Conservation (phyloP, 495 filamentous ascomycete species). For the Penicillium pulvis region DNA sequence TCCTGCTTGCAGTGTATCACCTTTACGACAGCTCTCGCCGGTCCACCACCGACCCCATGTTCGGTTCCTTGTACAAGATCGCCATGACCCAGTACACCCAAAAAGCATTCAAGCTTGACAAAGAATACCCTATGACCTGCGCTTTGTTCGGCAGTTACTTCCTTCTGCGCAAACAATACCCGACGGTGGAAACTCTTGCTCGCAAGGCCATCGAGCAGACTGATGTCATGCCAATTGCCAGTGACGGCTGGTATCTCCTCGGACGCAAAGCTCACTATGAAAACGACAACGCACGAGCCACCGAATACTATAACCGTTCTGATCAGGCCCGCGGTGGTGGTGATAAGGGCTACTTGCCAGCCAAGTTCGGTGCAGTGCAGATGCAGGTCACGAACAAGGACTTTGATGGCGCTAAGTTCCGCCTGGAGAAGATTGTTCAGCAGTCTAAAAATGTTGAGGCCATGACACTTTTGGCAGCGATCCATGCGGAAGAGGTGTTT, state of each 20-base stretch:
- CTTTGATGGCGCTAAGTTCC: conserved; percentile 87
- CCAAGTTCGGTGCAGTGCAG: conserved; percentile 90
- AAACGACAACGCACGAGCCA: conserved; percentile 65
- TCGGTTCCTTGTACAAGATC: conserved; percentile 80
- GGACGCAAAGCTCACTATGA: conserved; percentile 85
- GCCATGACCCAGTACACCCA: conserved; percentile 94
- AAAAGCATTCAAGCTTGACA: conserved; percentile 93
- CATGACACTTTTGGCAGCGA: conserved; percentile 82
- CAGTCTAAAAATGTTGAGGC: conserved; percentile 84
- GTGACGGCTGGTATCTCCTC: conserved; percentile 94
- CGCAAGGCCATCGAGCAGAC: conserved; percentile 93
- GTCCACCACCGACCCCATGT: conserved; percentile 74
- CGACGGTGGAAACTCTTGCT: conserved; percentile 80
- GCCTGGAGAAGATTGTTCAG: conserved; percentile 89
- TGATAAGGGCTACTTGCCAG: conserved; percentile 85
- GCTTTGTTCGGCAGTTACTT: conserved; percentile 89
- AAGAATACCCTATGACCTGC: conserved; percentile 86
- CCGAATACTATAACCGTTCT: conserved; percentile 81
- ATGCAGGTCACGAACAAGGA: conserved; percentile 82
- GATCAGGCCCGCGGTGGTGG: conserved; percentile 86
- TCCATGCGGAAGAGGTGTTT: conserved; percentile 94
- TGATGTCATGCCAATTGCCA: conserved; percentile 92
- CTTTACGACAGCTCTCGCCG: conserved; percentile 79
- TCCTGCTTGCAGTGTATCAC: conserved; percentile 85
- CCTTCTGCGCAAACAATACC: conserved; percentile 70